Conservation (phyloP, 2,329 filamentous ascomycete genomes). For the Exophiala xenobiotica region DNA sequence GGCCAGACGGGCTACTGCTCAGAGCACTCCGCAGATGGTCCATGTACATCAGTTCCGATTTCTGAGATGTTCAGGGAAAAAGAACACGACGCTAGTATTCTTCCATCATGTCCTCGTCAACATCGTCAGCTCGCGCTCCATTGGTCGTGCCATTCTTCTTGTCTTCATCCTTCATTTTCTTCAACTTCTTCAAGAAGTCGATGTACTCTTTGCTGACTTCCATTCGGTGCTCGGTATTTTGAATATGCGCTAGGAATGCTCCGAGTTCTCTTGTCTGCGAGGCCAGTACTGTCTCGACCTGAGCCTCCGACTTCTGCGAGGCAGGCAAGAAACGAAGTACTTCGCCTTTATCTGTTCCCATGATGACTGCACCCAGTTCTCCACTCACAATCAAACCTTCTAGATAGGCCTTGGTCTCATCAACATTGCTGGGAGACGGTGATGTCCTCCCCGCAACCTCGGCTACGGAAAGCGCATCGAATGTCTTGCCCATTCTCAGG, state of each 20-base stretch:
- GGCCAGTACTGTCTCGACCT: conserved; percentile 45
- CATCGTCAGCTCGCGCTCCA: conserved; percentile 16
- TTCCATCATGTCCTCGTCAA: conserved; percentile 33
- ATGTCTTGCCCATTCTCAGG: conserved; percentile 69
- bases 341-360: conserved; percentile 41
- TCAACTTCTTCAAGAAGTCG: conserved; percentile 51
- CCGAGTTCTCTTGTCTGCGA: conserved; percentile 53
- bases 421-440: conserved; percentile 30
- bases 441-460: conserved; percentile 43
- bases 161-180: conserved; percentile 37
- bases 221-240: conserved; percentile 55
- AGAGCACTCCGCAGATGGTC: too few relatives aligned
- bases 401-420: conserved; percentile 38
- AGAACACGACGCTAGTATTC: conserved; percentile 22
- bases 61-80: too few relatives aligned
- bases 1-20: too few relatives aligned
- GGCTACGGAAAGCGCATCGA: conserved; percentile 60
- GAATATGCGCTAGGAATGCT: conserved; percentile 51
- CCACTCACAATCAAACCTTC: conserved; percentile 50
- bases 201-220: conserved; percentile 60
- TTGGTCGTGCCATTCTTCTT: conserved; percentile 18
- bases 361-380: conserved; percentile 52
- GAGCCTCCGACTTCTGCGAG: conserved; percentile 38
- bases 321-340: conserved; percentile 56
- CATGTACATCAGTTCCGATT: too few relatives aligned